phyloP scores from a whole-genome alignment of 495 filamentous ascomycete species.

The Polyplosphaeria fusca region DNA sequence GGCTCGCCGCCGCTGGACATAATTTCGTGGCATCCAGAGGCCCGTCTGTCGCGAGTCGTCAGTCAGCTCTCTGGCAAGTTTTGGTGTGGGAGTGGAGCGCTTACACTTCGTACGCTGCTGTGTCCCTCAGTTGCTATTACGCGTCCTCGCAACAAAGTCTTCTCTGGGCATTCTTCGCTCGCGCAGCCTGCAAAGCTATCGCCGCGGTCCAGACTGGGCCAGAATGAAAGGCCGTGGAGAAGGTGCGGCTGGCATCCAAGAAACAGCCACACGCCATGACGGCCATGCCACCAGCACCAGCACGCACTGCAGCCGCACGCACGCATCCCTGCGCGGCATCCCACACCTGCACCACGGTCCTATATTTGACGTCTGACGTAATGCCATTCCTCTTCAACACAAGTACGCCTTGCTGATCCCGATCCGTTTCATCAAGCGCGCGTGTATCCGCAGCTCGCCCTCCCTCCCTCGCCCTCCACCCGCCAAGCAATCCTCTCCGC shows the following conservation, averaged over 20 bases:
- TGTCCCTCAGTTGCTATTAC: neutral
- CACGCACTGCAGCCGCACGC: neutral
- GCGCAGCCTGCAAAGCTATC: too few relatives aligned
- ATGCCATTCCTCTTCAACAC: neutral
- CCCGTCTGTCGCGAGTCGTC: neutral
- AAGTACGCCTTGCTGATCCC: neutral
- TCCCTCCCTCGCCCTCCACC: too few relatives aligned
- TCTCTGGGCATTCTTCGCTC: too few relatives aligned
- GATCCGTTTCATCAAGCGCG: constrained; percentile 7
- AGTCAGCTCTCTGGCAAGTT: neutral
- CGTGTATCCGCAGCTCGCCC: neutral
- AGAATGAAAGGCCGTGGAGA: too few relatives aligned
- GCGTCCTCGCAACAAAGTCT: too few relatives aligned
- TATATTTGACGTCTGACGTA: constrained; percentile 9
- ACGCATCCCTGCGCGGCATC: neutral
- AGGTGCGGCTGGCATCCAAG: too few relatives aligned
- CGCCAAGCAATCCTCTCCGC: too few relatives aligned
- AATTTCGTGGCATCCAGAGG: neutral
- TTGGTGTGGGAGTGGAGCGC: too few relatives aligned
- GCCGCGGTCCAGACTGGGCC: too few relatives aligned
- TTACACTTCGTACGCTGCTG: too few relatives aligned
- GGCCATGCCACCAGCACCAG: too few relatives aligned
- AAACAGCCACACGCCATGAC: too few relatives aligned
- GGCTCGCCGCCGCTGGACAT: constrained; percentile 25
- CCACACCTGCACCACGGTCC: neutral